phyloP scores from a whole-genome alignment of 1,139 yeast genomes.

The Pichiaceae sp. region DNA sequence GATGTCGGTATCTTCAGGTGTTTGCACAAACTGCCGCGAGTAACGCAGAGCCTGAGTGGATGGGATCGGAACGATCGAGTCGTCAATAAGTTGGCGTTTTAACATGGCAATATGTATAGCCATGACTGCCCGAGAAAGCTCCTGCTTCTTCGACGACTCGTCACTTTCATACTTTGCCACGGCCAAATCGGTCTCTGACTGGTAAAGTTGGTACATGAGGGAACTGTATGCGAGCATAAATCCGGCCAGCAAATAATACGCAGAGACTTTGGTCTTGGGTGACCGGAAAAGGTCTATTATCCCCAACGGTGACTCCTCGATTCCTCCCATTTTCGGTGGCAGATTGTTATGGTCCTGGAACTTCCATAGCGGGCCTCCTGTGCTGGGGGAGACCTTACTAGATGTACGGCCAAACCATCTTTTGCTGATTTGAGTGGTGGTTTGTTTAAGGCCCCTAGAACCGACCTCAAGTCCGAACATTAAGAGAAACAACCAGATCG shows the following conservation, averaged over 20 bases:
- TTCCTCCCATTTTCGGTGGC: background rate
- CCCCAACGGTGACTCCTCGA: background rate
- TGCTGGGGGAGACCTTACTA: too few relatives aligned
- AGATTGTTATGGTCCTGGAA: constrained; percentile 6
- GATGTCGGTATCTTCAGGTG: constrained; percentile 1
- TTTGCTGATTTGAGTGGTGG: too few relatives aligned
- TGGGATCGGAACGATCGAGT: constrained; percentile 9
- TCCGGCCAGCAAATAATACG: background rate
- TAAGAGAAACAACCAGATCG: too few relatives aligned
- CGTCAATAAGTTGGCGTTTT: constrained; percentile 11
- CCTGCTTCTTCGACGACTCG: constrained; percentile 9
- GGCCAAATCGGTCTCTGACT: constrained; percentile 4
- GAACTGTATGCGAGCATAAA: constrained; percentile 1
- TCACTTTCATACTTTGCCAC: constrained; percentile 6
- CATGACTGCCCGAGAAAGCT: constrained; percentile 15
- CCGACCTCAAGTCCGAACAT: too few relatives aligned
- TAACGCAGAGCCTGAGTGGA: constrained; percentile 8
- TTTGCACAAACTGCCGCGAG: constrained; percentile 6
- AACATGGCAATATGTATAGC: constrained; percentile 15
- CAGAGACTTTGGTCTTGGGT: constrained; percentile 2
- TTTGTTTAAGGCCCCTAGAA: too few relatives aligned
- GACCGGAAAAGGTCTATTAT: constrained; percentile 3
- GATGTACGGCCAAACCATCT: too few relatives aligned
- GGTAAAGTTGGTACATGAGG: constrained; percentile 1
- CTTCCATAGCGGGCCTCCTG: constrained; percentile 5